Evolutionary conservation across 2,329 filamentous ascomycete genomes (phyloP).

Genomic region (Xylariaceae sp.): DNA sequence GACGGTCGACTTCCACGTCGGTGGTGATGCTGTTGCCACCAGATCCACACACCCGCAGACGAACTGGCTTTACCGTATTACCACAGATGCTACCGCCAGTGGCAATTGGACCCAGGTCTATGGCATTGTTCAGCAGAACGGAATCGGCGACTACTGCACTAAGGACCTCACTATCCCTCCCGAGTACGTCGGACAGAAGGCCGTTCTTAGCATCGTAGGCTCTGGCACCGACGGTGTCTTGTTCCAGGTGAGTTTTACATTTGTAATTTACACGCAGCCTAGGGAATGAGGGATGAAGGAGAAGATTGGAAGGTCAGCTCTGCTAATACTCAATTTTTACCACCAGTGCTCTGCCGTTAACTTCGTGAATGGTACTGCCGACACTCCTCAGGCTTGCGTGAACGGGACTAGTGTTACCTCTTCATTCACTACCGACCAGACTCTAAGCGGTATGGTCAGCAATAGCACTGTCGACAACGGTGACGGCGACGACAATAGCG

Average conservation of each 20-base stretch:
- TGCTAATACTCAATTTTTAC: not conserved
- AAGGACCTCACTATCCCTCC: conserved; percentile 55
- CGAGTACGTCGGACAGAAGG: conserved; percentile 61
- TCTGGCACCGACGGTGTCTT: conserved; percentile 62
- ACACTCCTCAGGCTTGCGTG: conserved; percentile 43
- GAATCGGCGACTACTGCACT: conserved; percentile 61
- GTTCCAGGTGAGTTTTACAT: conserved; percentile 55
- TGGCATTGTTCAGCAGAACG: conserved; percentile 60
- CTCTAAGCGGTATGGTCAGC: conserved; percentile 43
- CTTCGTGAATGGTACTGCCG: conserved; percentile 55
- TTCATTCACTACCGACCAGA: conserved; percentile 40
- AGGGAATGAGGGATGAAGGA: no score
- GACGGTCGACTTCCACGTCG: conserved; percentile 62
- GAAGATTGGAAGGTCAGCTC: not conserved
- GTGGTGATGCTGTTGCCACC: conserved; percentile 59
- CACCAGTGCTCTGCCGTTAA: conserved; percentile 60
- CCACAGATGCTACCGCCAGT: conserved; percentile 54
- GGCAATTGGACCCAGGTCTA: conserved; percentile 63
- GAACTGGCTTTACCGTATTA: conserved; percentile 65
- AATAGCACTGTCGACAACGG: conserved; percentile 22
- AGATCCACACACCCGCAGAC: conserved; percentile 58
- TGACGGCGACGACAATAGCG: not conserved
- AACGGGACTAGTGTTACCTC: conserved; percentile 48
- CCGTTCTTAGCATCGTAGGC: conserved; percentile 59
- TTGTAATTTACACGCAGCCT: no score